Evolutionary conservation across 768 basidiomycete species (phyloP).

Genomic region (Amanita jacksonii): DNA sequence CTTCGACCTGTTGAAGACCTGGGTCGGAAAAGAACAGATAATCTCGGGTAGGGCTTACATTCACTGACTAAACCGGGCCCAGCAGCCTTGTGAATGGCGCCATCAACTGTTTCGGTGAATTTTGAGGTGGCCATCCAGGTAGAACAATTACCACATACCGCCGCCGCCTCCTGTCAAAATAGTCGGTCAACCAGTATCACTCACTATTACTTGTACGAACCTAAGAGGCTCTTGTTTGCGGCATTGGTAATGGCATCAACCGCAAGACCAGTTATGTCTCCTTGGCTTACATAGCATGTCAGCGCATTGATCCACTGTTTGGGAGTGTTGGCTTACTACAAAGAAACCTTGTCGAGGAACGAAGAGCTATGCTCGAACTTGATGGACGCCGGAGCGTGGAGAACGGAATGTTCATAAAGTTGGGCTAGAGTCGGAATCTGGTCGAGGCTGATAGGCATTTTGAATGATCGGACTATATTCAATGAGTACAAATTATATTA

Average conservation of each 20-base stretch:
- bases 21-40: neutral
- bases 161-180: constrained; percentile 58
- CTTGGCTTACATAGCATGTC: constrained; percentile 39
- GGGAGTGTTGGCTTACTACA: constrained; percentile 41
- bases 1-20: constrained; percentile 36
- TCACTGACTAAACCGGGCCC: constrained; percentile 56
- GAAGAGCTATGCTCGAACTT: constrained; percentile 24
- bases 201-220: constrained; percentile 25
- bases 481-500: too few species aligned
- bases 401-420: constrained; percentile 34
- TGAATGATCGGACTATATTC: too few species aligned
- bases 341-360: constrained; percentile 51
- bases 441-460: constrained; percentile 18
- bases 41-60: constrained; percentile 35
- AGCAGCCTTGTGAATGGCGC: constrained; percentile 72
- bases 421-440: constrained; percentile 49
- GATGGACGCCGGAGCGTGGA: constrained; percentile 26
- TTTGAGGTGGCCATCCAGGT: neutral
- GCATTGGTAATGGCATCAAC: constrained; percentile 78
- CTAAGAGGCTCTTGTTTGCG: constrained; percentile 63
- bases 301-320: constrained; percentile 3
- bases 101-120: constrained; percentile 32
- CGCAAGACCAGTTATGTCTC: constrained; percentile 66
- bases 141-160: constrained; percentile 32
- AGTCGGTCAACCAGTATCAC: neutral